Percentiles rank a stretch among this genome's conserved stretches.
Conservation (phyloP, 306 rosid species). For the Rubus parviflorus region DNA sequence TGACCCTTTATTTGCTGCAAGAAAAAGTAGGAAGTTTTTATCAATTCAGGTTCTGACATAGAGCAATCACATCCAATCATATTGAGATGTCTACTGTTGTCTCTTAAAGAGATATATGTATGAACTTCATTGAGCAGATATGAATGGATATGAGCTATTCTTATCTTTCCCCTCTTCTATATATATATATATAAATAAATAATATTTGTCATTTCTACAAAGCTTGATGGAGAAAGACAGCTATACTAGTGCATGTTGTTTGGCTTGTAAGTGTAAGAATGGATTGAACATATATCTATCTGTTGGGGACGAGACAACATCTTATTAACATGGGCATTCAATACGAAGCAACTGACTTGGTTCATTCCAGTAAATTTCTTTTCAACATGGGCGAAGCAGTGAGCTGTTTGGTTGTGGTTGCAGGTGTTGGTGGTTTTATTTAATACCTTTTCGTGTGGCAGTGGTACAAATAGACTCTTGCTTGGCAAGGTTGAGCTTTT, state of each 20-base stretch:
- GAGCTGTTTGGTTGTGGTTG: slow-evolving; percentile 12
- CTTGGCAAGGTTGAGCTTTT: slow-evolving; percentile 16
- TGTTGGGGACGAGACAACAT: not conserved
- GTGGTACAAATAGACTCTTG: slow-evolving; percentile 10
- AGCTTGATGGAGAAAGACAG: slow-evolving; percentile 11
- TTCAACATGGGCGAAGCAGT: not conserved
- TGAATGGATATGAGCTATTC: slow-evolving; percentile 7
- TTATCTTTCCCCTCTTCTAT: not conserved
- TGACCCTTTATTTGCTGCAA: not conserved
- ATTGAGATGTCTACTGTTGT: not conserved
- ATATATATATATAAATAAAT: not conserved
- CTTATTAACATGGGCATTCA: slow-evolving; percentile 8
- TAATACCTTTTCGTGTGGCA: slow-evolving; percentile 3
- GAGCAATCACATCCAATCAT: slow-evolving; percentile 14
- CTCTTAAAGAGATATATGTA: not conserved
- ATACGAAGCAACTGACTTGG: slow-evolving; percentile 6
- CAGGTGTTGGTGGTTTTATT: not conserved
- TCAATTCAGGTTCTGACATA: slow-evolving; percentile 1
- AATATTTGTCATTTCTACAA: not conserved
- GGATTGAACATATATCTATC: slow-evolving; percentile 1
- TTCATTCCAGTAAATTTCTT: not conserved
- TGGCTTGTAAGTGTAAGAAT: not conserved
- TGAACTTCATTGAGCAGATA: slow-evolving; percentile 8
- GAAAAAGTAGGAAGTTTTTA: not conserved
- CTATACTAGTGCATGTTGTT: slow-evolving; percentile 8